Evolutionary conservation across 805 yeast genomes (phyloP).

Genomic region (Candida piceae): DNA sequence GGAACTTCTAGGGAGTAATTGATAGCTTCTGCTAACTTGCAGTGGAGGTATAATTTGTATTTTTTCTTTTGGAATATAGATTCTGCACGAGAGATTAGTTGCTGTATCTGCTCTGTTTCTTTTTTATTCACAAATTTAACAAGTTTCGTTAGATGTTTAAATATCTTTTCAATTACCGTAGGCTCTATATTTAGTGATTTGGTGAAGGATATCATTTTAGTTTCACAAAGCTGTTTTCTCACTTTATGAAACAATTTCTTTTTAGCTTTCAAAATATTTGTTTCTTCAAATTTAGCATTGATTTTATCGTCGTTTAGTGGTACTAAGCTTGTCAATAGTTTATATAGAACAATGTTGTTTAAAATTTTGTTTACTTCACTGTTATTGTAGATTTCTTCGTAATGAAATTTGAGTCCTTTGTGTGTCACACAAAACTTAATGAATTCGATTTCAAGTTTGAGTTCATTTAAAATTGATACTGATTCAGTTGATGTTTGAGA

Average conservation of each 20-base stretch:
- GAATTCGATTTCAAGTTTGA: conserved; percentile 13
- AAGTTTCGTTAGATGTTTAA: conserved; percentile 6
- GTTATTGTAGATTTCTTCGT: conserved; percentile 13
- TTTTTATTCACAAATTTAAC: conserved; percentile 2
- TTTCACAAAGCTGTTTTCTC: conserved; percentile 19
- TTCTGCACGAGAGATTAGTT: neutral
- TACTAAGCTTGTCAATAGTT: conserved; percentile 12
- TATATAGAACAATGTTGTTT: conserved; percentile 9
- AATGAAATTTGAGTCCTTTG: conserved; percentile 10
- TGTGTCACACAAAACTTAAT: conserved; percentile 19
- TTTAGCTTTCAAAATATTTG: conserved; percentile 8
- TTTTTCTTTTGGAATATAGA: neutral
- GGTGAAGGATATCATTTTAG: conserved; percentile 19
- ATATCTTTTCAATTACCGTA: conserved; percentile 7
- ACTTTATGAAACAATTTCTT: conserved; percentile 23
- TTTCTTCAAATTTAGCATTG: conserved; percentile 6
- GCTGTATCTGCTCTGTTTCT: conserved; percentile 3
- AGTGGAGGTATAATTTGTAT: neutral
- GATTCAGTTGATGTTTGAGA: neutral
- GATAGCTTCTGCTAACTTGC: neutral
- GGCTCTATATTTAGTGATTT: conserved; percentile 19
- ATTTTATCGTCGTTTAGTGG: conserved; percentile 8
- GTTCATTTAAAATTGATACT: conserved; percentile 1
- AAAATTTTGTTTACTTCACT: conserved; percentile 11
- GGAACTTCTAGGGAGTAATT: conserved; percentile 1